Percentiles rank a stretch among this genome's conserved stretches.
phyloP scores from a whole-genome alignment of 2,329 filamentous ascomycete species.

The Fonsecaea pedrosoi region DNA sequence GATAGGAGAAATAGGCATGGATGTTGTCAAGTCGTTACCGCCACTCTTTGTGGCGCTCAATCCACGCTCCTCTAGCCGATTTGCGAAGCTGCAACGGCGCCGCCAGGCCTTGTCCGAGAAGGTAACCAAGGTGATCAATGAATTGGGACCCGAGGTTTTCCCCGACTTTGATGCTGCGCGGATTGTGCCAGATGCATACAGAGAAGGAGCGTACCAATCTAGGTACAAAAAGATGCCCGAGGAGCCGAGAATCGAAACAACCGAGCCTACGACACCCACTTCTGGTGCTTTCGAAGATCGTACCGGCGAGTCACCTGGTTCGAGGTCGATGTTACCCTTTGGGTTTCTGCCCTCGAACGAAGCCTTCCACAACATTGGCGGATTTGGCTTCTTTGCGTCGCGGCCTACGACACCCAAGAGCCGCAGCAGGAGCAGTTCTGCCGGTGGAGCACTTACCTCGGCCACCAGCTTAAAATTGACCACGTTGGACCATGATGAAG shows the following conservation, averaged over 20 bases:
- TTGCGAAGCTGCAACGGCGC: conserved; percentile 75
- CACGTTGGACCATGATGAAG: conserved; percentile 72
- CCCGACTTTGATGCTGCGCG: conserved; percentile 87
- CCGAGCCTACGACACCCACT: conserved; percentile 39
- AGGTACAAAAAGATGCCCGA: conserved; percentile 38
- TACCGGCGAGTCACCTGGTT: conserved; percentile 40
- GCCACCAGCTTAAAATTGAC: conserved; percentile 74
- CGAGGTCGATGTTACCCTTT: conserved; percentile 44
- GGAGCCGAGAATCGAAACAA: conserved; percentile 44
- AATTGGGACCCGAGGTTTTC: conserved; percentile 92
- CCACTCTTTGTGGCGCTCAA: conserved; percentile 85
- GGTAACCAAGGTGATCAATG: conserved; percentile 93
- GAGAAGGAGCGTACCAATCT: conserved; percentile 44
- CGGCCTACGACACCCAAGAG: conserved; percentile 80
- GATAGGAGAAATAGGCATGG: conserved; percentile 98
- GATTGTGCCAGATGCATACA: conserved; percentile 65
- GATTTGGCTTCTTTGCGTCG: conserved; percentile 88
- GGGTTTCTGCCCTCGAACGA: conserved; percentile 77
- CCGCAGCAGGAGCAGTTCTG: conserved; percentile 73
- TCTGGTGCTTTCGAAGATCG: conserved; percentile 41
- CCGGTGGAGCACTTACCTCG: conserved; percentile 64
- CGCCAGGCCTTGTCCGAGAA: conserved; percentile 77
- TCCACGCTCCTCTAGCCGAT: conserved; percentile 81
- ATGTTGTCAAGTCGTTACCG: conserved; percentile 92
- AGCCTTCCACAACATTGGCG: conserved; percentile 87